Evolutionary conservation across 2,329 filamentous ascomycete genomes (phyloP).

Genomic region (Xylariaceae sp.): DNA sequence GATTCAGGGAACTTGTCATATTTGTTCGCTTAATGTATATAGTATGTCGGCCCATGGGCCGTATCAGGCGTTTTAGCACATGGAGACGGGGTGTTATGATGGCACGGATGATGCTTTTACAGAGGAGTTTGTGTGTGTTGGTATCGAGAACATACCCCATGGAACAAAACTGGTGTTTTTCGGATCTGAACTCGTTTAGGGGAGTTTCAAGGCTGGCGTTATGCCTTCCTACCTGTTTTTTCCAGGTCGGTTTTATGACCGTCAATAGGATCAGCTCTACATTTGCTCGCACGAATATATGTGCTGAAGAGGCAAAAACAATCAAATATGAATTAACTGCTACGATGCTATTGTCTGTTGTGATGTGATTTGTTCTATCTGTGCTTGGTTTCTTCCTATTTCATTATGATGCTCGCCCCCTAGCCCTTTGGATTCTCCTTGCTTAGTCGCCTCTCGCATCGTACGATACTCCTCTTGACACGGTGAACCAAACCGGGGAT

Average conservation of each 20-base stretch:
- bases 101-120: neutral
- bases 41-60: neutral
- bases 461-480: too few relatives aligned
- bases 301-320: neutral
- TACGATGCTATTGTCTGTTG: neutral
- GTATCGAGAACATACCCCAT: constrained; percentile 7
- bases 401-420: too few relatives aligned
- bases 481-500: too few relatives aligned
- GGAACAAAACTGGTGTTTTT: constrained; percentile 10
- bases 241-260: neutral
- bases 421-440: too few relatives aligned
- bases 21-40: constrained; percentile 8
- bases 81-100: neutral
- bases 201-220: neutral
- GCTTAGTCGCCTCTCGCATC: too few relatives aligned
- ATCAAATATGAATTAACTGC: neutral
- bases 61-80: neutral
- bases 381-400: neutral
- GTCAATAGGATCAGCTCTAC: neutral
- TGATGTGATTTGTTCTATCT: neutral
- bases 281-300: neutral
- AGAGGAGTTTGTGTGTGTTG: constrained; percentile 5
- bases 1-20: neutral
- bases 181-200: neutral
- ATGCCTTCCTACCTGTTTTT: neutral